phyloP scores from a whole-genome alignment of 306 rosid species.

The Glycyrrhiza uralensis region DNA sequence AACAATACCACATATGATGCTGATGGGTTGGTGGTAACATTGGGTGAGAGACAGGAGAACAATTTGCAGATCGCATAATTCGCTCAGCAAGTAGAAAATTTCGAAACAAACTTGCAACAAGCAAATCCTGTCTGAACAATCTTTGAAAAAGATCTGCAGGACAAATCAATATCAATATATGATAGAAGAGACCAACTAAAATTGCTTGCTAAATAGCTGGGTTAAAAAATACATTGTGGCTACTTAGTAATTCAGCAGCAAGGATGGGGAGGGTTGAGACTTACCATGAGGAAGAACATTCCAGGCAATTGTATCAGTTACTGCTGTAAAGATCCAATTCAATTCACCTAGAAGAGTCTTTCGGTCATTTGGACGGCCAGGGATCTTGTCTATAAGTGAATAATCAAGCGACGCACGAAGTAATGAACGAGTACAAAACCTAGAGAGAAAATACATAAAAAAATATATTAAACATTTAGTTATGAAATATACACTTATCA shows the following conservation, averaged over 20 bases:
- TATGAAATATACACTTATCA: neutral
- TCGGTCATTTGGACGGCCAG: conserved; percentile 95
- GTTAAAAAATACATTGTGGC: neutral
- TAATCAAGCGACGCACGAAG: conserved; percentile 77
- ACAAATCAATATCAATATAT: conserved; percentile 15
- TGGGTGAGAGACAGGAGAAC: conserved; percentile 93
- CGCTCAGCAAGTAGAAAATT: conserved; percentile 97
- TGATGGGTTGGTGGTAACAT: conserved; percentile 92
- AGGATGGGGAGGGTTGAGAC: conserved; percentile 10
- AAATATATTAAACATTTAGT: neutral
- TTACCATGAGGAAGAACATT: conserved; percentile 97
- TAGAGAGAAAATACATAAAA: conserved; percentile 34
- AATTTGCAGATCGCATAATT: conserved; percentile 98
- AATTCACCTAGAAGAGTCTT: conserved; percentile 95
- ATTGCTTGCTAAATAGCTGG: neutral
- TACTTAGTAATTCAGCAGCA: neutral
- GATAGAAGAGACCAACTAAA: conserved; percentile 13
- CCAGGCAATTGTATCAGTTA: conserved; percentile 99
- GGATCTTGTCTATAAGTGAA: conserved; percentile 85
- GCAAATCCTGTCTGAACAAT: conserved; percentile 92
- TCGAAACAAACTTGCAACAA: conserved; percentile 88
- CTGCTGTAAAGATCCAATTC: conserved; percentile 99
- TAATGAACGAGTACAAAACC: conserved; percentile 90
- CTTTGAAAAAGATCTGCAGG: conserved; percentile 93
- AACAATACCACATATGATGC: conserved; percentile 96